Base-by-base conservation (phyloP, 768 basidiomycete genomes). In the Lactarius hengduanensis region DNA sequence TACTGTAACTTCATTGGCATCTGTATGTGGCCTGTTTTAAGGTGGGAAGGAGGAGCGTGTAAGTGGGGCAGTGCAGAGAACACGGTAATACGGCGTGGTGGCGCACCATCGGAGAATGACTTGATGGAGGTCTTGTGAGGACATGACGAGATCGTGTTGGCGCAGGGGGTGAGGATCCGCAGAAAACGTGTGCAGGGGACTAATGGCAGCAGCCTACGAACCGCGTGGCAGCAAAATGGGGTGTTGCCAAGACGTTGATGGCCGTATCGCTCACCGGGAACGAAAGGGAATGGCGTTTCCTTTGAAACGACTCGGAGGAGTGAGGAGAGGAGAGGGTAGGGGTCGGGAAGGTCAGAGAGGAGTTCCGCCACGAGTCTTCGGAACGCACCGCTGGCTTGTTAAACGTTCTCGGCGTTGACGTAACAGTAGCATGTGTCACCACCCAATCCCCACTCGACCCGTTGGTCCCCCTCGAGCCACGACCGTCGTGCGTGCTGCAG, bases 1-100 rank as follows among this genome's bases (percentile, higher is more conserved):
- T 40, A 71, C 70, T 11, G 64, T 60, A 43, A 69, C 70, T 53
- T 71, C 68, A 16, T 69, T 64, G 15, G 70, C 70, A 50, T 71
- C 65, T 2, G 56, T 55, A 53, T 64, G 38, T 22, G 70, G 70
- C 70, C 70, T 71, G 57, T 71, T 66, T 71, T 63, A 61, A 61
- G 47, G 32, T 34, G 47, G 13, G 45, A n/a, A n/a, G 22, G 57
- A 18, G 3, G 15, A 10, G 34, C 1, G 18, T 54, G 53, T 18
- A 20, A 30, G 53, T 10, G 59, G 26, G n/a, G 30, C 22, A 32
- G 40, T 61, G 61, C n/a, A 28, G n/a, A 40, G 9, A 63, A 67
- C 66, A 67, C 66, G 66, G 30, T 18, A 36, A 50, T 26, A n/a
- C 32, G 57, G 66, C 58, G 54, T 67, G 66, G 66, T 36, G 41